Evolutionary conservation across 768 basidiomycete species (phyloP), one percentile per base, ranked within the genome.

Genomic region (Serendipita indica): DNA sequence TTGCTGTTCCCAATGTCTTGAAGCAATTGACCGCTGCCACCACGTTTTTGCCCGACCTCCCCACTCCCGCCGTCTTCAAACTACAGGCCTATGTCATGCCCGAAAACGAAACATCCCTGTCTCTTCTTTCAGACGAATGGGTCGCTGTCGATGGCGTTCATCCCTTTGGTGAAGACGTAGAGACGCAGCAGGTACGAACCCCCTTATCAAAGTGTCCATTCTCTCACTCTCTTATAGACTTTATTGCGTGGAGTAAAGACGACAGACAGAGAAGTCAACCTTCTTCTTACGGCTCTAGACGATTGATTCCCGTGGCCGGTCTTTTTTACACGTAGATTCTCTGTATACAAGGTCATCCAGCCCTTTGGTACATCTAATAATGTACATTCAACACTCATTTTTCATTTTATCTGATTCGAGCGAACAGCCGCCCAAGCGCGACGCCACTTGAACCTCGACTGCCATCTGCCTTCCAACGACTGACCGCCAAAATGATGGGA

Each of bases 1-100:
- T 54, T 54, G 49, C 49, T 10, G 49, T 54, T n/a, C 49, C 49
- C 20, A 54, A 54, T 54, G 49, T 54, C 30, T 2, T 54, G 22
- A 54, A 30, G 49, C 49, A 54, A n/a, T 27, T 54, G 22, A n/a
- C 30, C 7, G 49, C 49, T 7, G 49, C 49, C 22, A 54, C 30
- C n/a, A 22, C 49, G 30, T 20, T 32, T 4, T 3, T 54, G 30
- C 49, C 49, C 30, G 49, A 54, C 49, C 49, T 54, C 30, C 49
- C 49, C 7, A 5, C 49, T 1, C 49, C 49, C 30, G 49, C 22
- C 16, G 30, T 54, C 22, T 54, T 54, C 49, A 54, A 25, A 7
- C 49, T 54, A 22, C 49, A 54, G 30, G 49, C 49, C n/a, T 54
- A 54, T 27, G 49, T 54, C 10, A 28, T 28, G 20, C n/a, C 49